Evolutionary conservation across 768 basidiomycete species (phyloP), one percentile per base, ranked within the genome.

Genomic region (Nidula microcarpa): DNA sequence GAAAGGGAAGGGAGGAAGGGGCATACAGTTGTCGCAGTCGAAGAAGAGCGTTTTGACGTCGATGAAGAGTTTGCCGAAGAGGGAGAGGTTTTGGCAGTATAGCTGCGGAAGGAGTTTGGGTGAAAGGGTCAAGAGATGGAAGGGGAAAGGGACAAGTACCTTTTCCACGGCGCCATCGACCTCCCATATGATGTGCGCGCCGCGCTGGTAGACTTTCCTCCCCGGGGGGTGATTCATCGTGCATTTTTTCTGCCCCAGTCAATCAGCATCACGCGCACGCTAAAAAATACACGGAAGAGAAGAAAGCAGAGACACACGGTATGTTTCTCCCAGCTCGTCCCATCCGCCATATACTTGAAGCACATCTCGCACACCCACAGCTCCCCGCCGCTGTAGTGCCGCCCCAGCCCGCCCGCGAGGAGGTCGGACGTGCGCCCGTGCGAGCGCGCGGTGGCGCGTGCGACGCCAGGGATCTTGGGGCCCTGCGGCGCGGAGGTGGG

Each of bases 41-140:
- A 93, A 96, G 69, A 91, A 95, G 13, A 95, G 72, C 9, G 95
- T 96, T 71, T 99, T 99, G 57, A 95, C 89, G 62, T 98, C 97
- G 62, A 98, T 98, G 68, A 99, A 98, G n/a, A 98, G 76, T 69
- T 98, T 98, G 33, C 95, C 96, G 63, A 98, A 98, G 6, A 98
- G 77, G 14, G 94, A 89, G 33, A 99, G 74, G 63, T 96, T 96
- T 68, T 98, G 96, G 67, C 95, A 98, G 64, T 95, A 98, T 5
- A 98, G 78, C 96, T 98, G 64, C 3, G 50, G 47, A 44, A 32
- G 50, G 33, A 49, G 34, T 52, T 35, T 54, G 23, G 56, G 34
- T 23, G 33, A 52, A 41, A 37, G 32, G 35, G 54, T 37, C 16
- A 43, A 17, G 10, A 8, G 43, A 18, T 10, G 9, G 32, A 48